Evolutionary conservation across 768 basidiomycete species (phyloP).

Genomic region (Psilocybe cyanescens): DNA sequence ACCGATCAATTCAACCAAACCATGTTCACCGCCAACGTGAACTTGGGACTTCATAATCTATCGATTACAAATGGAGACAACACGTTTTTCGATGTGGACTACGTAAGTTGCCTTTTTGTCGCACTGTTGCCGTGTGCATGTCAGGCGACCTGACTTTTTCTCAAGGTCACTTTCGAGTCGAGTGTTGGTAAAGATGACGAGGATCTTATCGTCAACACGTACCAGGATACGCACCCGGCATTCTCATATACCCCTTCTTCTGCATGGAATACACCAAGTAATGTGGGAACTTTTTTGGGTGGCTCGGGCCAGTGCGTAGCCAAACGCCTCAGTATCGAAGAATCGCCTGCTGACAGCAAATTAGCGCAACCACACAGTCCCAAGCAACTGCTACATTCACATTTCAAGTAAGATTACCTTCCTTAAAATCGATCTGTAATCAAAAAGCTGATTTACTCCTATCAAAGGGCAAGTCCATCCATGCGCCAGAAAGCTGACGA

Average conservation of each 20-base stretch:
- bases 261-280: constrained; percentile 37
- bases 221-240: constrained; percentile 36
- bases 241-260: constrained; percentile 35
- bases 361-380: constrained; percentile 17
- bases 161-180: constrained; percentile 35
- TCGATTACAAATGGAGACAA: constrained; percentile 32
- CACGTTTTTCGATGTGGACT: constrained; percentile 49
- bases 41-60: constrained; percentile 38
- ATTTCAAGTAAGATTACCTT: constrained; percentile 26
- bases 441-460: not conserved
- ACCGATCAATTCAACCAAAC: constrained; percentile 4
- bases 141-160: constrained; percentile 1
- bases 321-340: not conserved
- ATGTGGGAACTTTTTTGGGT: constrained; percentile 42
- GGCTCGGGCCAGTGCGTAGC: constrained; percentile 46
- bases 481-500: not conserved
- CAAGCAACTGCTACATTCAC: constrained; percentile 18
- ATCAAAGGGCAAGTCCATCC: constrained; percentile 1
- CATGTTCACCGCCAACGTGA: constrained; percentile 22
- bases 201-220: constrained; percentile 26
- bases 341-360: constrained; percentile 15
- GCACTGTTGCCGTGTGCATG: not conserved
- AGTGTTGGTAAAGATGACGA: constrained; percentile 29
- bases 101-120: constrained; percentile 33
- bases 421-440: not conserved